Percentiles rank a stretch among this genome's conserved stretches.
Evolutionary conservation across 495 filamentous ascomycete genomes (phyloP).

Genomic region (Penicillium psychrofluorescens): DNA sequence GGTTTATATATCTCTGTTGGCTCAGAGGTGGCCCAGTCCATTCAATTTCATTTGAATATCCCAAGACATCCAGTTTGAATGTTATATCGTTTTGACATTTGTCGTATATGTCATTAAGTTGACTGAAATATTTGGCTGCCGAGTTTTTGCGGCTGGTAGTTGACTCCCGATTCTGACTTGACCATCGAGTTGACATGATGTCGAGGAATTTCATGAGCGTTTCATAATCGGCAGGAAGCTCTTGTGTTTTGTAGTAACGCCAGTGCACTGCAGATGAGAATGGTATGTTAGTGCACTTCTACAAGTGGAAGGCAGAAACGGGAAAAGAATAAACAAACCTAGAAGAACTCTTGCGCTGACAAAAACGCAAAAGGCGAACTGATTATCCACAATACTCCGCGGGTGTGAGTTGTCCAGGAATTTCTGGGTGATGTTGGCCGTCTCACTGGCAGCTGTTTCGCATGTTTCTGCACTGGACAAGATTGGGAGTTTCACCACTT

Average conservation of each 20-base stretch:
- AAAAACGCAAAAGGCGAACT: slow-evolving; percentile 35
- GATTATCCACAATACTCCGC: slow-evolving; percentile 17
- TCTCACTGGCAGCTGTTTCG: slow-evolving; percentile 31
- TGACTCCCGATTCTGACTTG: too few relatives aligned
- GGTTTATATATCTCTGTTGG: too few relatives aligned
- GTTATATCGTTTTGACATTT: background rate
- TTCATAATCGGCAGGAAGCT: slow-evolving; percentile 18
- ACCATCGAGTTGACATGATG: too few relatives aligned
- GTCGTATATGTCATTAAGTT: slow-evolving; percentile 2
- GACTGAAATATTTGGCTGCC: slow-evolving; percentile 1
- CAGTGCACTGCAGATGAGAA: slow-evolving; percentile 4
- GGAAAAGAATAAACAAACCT: slow-evolving; percentile 6
- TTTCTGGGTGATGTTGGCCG: slow-evolving; percentile 26
- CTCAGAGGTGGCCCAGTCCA: too few relatives aligned
- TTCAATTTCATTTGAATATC: slow-evolving; percentile 1
- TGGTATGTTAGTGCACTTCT: too few relatives aligned
- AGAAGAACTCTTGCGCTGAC: slow-evolving; percentile 27
- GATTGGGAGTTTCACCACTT: slow-evolving; percentile 24
- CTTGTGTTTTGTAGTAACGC: slow-evolving; percentile 13
- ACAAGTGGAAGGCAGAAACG: too few relatives aligned
- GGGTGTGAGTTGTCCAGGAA: slow-evolving; percentile 21
- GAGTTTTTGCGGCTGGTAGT: too few relatives aligned
- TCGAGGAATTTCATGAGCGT: background rate
- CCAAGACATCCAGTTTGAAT: slow-evolving; percentile 3
- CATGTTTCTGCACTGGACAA: slow-evolving; percentile 35